Evolutionary conservation across 2,329 filamentous ascomycete species (phyloP).

Genomic region (Sclerotinia glacialis): DNA sequence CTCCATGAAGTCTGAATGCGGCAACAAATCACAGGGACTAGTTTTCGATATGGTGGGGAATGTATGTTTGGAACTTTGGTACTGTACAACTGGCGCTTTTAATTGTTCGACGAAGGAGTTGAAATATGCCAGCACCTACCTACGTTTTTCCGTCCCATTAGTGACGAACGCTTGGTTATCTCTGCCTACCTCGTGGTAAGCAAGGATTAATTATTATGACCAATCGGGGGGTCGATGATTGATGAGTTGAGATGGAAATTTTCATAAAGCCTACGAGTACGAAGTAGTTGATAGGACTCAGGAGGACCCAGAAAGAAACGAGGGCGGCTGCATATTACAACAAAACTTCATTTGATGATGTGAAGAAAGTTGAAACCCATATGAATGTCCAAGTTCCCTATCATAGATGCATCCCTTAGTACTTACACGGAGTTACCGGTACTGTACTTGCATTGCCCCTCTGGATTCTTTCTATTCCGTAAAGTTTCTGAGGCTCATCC

Average conservation of each 20-base stretch:
- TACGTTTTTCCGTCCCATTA: constrained; percentile 4
- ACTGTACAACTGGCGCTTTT: constrained; percentile 8
- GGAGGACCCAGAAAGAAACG: not conserved
- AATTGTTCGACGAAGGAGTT: not conserved
- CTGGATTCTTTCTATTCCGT: not conserved
- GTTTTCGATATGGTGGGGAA: not conserved
- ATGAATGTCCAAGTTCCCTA: not conserved
- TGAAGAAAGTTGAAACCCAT: not conserved
- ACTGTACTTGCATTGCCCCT: not conserved
- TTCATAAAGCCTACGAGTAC: not conserved
- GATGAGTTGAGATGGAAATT: constrained; percentile 1
- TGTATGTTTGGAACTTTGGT: not conserved
- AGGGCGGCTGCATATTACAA: constrained; percentile 7
- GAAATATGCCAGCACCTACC: constrained; percentile 7
- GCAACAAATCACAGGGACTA: not conserved
- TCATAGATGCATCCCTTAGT: not conserved
- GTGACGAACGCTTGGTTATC: constrained; percentile 11
- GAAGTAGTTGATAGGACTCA: not conserved
- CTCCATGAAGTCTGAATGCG: not conserved
- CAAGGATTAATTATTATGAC: constrained; percentile 7
- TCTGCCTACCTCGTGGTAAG: constrained; percentile 18
- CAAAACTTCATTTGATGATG: not conserved
- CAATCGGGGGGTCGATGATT: not conserved
- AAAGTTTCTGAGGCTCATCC: not conserved
- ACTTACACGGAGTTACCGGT: not conserved